Evolutionary conservation across 306 rosid genomes (phyloP), one percentile per base, ranked within the genome.

Genomic region (Ochetophila trinervis): DNA sequence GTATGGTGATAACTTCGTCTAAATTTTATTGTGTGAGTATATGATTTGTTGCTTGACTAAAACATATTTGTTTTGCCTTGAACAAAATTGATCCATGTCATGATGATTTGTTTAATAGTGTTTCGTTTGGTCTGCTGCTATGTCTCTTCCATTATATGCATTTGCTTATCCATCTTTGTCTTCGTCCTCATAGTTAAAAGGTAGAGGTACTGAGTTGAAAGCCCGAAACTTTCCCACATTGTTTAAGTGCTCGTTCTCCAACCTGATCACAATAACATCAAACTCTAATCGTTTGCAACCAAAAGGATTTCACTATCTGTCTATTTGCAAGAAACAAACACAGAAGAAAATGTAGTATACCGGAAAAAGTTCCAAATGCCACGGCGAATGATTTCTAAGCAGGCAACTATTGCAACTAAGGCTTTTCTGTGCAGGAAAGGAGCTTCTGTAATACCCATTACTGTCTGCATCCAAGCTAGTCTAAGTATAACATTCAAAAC

Each of bases 311-410:
- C 32, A 27, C 4, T 27, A 27, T 27, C 32, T 27, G 32, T 27
- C 32, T 27, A 27, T 27, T 27, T 27, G 32, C 32, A 27, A 27
- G 45, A 40, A 40, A 8, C 11, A 14, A 30, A 49, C n/a, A 19
- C 35, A 6, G 61, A 37, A 22, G n/a, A 44, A 63, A 20, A 58
- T 10, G 55, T 48, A 15, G 11, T 64, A 54, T 66, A 90, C 97
- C 97, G 81, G 80, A 87, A 85, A 75, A 90, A 87, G 66, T 90
- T 90, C 95, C 97, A 87, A 63, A 90, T 85, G 76, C 97, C 95
- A 0, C 92, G 95, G 1, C 92, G 92, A 68, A 87, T 68, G 58
- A 87, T 90, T 70, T 90, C 97, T 78, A 90, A 79, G 68, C 82
- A 80, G 24, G 91, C 83, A 18, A 90, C 84, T 17, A 87, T 21